These are phyloP conservation scores for Crithidia bombi DNA, from an alignment of 208 protist species.

Conservation along the genomic window DNA sequence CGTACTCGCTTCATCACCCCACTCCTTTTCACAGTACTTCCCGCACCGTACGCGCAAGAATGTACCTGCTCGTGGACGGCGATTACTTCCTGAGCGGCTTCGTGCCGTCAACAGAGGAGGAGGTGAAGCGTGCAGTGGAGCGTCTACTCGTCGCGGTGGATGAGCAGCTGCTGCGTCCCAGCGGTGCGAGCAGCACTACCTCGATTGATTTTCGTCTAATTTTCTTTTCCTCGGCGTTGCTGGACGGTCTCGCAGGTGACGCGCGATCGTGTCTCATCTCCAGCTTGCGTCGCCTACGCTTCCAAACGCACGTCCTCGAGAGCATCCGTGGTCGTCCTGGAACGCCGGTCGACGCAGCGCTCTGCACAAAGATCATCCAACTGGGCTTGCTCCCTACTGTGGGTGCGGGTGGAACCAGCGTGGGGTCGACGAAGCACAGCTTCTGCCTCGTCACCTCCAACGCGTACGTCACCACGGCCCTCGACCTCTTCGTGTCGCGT, in stretches of 20 bases:
- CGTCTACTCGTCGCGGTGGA: conserved; percentile 46
- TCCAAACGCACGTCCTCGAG: conserved; percentile 67
- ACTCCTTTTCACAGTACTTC: too few relatives aligned
- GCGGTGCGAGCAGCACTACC: not conserved
- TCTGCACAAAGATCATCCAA: conserved; percentile 69
- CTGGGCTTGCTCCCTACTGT: conserved; percentile 39
- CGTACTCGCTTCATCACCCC: too few relatives aligned
- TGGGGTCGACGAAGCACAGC: not conserved
- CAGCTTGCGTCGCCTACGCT: conserved; percentile 62
- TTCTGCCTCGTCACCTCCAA: conserved; percentile 59
- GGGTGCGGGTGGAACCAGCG: conserved; percentile 2
- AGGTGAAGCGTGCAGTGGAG: conserved; percentile 46
- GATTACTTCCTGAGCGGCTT: conserved; percentile 82
- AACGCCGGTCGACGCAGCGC: conserved; percentile 73
- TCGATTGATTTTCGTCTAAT: conserved; percentile 54
- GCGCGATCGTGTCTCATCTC: conserved; percentile 58
- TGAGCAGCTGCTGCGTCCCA: conserved; percentile 46
- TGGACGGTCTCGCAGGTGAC: conserved; percentile 46
- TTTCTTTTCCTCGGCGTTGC: conserved; percentile 69
- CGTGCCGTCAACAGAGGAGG: conserved; percentile 50
- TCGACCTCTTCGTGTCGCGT: conserved; percentile 46
- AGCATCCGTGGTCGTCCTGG: conserved; percentile 57
- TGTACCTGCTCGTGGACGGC: conserved; percentile 75
- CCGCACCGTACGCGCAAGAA: too few relatives aligned
- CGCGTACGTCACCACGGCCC: conserved; percentile 66